Base-by-base conservation (phyloP, 345 rosid species). In the Kernera saxatilis region DNA sequence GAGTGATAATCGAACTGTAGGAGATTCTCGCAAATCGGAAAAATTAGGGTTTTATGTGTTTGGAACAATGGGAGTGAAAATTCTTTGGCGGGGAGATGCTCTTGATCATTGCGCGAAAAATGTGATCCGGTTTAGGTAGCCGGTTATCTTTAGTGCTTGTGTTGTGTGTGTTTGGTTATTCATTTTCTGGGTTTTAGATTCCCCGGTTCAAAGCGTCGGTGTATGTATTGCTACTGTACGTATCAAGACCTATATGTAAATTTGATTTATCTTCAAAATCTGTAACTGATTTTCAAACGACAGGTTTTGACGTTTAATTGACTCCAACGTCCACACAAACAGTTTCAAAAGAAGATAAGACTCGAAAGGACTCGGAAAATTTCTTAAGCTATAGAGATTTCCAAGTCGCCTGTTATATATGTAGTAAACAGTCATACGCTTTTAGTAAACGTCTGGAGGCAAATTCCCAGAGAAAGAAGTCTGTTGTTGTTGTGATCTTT, bases 401-500 rank as follows among this genome's bases (percentile, higher is more conserved):
- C 44, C 10, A n/a, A 68, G 54, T 55, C 36, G 17, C 10, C 35
- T 35, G 37, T 70, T 43, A 32, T 35, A 58, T 3, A 11, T 48
- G 14, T 57, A 45, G 39, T 2, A 26, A 39, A 39, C 8, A 35
- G 12, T 35, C 39, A 13, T 27, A 0, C 22, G 8, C n/a, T 40
- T 39, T 29, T 50, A 71, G 52, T 50, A 71, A 11, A 70, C 23
- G 41, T 72, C 70, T n/a, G 70, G 76, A 30, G 76, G 76, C 39
- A 75, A 62, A 17, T 72, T 78, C 66, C 80, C 70, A 8, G 64
- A 70, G 72, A 72, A 53, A 14, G 81, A 71, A 75, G 66, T 45
- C 26, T 65, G 71, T 68, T 55, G 80, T 73, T 60, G 81, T 41
- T 71, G 77, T 12, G 85, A 74, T 57, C 82, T 82, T 73, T 78